Base-by-base conservation (phyloP, 2,329 filamentous ascomycete species). In the Pezicula rhizophila region DNA sequence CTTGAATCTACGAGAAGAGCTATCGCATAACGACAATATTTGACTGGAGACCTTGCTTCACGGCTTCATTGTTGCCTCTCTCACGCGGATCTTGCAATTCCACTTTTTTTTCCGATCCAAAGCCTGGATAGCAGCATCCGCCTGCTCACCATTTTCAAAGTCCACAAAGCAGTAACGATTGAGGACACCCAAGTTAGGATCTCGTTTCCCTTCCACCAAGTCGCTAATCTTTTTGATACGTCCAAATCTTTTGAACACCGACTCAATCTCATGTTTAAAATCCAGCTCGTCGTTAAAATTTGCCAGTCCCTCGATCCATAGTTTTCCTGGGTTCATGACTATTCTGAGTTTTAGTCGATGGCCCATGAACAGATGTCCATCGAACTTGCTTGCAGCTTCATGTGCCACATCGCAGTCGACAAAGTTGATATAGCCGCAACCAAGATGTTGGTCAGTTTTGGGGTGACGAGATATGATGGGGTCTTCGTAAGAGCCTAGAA, bases 381-480 rank as follows among this genome's bases (percentile, higher is more conserved):
- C 70, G 39, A 88, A 68, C 11, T 74, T 69, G n/a, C 65, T 60
- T 62, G 87, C 79, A 2, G 80, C 81, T 2, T 64, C 64, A 4
- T 78, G 71, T 3, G 84, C 84, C 26, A 79, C 70, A 25, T 78
- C 77, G 41, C 73, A 72, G 42, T 71, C 74, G 41, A 66, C 65
- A 49, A 89, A 78, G 59, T 89, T 84, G 41, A 88, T 78, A 57
- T 89, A 89, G 68, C 84, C 89, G 68, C 87, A 88, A 34, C 82
- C 84, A 0, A 84, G 84, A 62, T 88, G 89, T 40, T 84, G 74
- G 37, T 76, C 79, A 26, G 78, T 84, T 64, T 85, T 79, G 1
- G 82, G 77, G 58, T 89, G 84, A 46, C 85, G 74, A 1, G 82
- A 82, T 57, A 89, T 84, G 62, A 85, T 80, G 54, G 88, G 78